Evolutionary conservation across 1,284 basidiomycete species (phyloP), one percentile per base, ranked within the genome.

Genomic region (Marasmius oreades): DNA sequence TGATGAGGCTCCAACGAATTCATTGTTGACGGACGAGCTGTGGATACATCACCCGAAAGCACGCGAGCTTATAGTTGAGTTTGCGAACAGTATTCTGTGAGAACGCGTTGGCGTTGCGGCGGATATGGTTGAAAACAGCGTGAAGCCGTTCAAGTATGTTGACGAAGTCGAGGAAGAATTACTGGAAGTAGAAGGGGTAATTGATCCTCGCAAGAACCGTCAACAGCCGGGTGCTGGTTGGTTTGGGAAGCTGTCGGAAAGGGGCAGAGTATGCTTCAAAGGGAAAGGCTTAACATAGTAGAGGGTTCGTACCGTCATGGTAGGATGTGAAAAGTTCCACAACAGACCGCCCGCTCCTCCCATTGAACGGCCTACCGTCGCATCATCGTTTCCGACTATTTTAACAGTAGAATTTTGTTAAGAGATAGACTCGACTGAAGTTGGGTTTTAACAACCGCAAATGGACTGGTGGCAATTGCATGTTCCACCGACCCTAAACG

Each of bases 81-180:
- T 98, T 70, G 92, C 92, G 14, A 94, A 97, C 70, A 86, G 82
- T 66, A 96, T 99, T 65, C 75, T 99, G 56, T 81, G 95, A 50
- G 95, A 98, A 66, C 84, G 96, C 2, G 90, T 98, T 59, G 90
- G 92, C 8, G 74, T 98, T 55, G 95, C 97, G 3, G 90, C 93
- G 1, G 97, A 99, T 69, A 96, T 99, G 73, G 97, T 99, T 7
- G 97, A 99, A 78, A 99, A 99, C 73, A 97, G 93, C 72, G 97
- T 99, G 78, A 99, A 99, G 75, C 97, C 97, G 31, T 98, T 88
- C 84, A 98, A 99, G 78, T 98, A 98, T 70, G 93, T 95, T 66
- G 84, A 95, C 16, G 95, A 98, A 66, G 88, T 96, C 24, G 93
- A 59, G 24, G 58, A 56, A 11, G 58, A 59, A 18, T 23, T 50